Evolutionary conservation across 352 stramenopile species (phyloP).

Genomic region (Globisporangium perplexum): DNA sequence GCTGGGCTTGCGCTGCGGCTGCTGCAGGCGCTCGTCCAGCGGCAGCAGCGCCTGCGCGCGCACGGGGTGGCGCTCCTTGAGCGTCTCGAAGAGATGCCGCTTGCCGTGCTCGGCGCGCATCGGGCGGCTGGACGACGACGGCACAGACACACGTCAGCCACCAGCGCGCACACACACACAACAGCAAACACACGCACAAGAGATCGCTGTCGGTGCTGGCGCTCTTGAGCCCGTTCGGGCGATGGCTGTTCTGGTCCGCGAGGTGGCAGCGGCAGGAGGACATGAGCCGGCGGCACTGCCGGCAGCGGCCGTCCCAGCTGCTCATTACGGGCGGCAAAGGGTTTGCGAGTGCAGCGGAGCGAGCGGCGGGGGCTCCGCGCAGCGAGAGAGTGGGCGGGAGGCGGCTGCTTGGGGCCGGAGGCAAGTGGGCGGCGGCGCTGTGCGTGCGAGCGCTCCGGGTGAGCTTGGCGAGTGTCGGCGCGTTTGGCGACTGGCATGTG

Average conservation of each 20-base stretch:
- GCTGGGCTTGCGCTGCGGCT: background rate
- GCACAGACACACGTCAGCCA: conserved; percentile 1
- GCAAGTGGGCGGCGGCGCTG: background rate
- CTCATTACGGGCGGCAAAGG: conserved; percentile 3
- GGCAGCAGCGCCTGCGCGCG: conserved; percentile 8
- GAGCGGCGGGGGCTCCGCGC: background rate
- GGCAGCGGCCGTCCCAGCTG: conserved; percentile 16
- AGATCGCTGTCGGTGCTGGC: background rate
- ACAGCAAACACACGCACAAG: conserved; percentile 1
- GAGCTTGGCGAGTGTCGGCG: background rate
- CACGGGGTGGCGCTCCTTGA: conserved; percentile 12
- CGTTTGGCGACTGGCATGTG: background rate
- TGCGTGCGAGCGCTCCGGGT: background rate
- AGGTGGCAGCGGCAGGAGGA: conserved; percentile 15
- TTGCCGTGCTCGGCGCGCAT: conserved; percentile 10
- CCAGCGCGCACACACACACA: background rate
- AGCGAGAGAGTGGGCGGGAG: background rate
- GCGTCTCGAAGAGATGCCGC: conserved; percentile 15
- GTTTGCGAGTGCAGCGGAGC: background rate
- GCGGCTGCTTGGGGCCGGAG: no score
- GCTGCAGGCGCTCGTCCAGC: conserved; percentile 1
- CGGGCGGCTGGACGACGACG: background rate
- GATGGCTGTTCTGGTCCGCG: conserved; percentile 6
- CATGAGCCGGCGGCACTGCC: conserved; percentile 14
- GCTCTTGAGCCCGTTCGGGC: conserved; percentile 3